Base-by-base conservation (phyloP, 495 filamentous ascomycete genomes). In the Penicillium alfredii region DNA sequence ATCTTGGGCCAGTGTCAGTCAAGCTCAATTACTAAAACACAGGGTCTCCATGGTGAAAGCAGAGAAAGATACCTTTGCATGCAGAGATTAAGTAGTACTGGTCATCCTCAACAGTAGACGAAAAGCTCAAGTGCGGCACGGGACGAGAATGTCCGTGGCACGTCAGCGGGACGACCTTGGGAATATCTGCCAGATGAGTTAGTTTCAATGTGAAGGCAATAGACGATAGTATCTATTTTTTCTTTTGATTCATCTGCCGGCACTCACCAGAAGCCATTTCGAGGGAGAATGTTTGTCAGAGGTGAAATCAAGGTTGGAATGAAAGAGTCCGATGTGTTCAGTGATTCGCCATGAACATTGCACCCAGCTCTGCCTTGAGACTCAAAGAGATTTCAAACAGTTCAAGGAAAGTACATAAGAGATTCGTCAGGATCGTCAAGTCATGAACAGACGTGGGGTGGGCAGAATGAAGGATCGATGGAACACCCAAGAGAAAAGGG, bases 71-170 rank as follows among this genome's bases (percentile, higher is more conserved):
- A 93, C 88, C 88, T 76, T 98, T 98, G 74, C 93, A 97, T 36
- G 90, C 88, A n/a, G 90, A 95, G 35, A 97, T 88, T 45, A 97
- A 64, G 56, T 94, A 96, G 61, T 94, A 97, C 44, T 83, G 77
- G 32, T 89, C 83, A 31, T 90, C 82, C 51, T 88, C 80, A n/a
- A 81, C 66, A 30, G 93, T 75, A 8, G 83, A 78, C 12, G 93
- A 97, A 64, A 97, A 98, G 59, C 78, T 87, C 45, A 98, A 70
- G 64, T 98, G 92, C 9, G 90, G 89, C 46, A 98, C 88, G 2
- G 92, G 92, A 37, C 92, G 82, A 17, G 88, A 94, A 61, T 98
- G 92, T 34, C 92, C 92, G 62, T 97, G 93, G 66, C 92, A 98
- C 33, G 92, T 98, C 47, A 97, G 62, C 33, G 92, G 92, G 25